phyloP scores from a whole-genome alignment of 352 stramenopile genomes.

The Pythium monospermum region DNA sequence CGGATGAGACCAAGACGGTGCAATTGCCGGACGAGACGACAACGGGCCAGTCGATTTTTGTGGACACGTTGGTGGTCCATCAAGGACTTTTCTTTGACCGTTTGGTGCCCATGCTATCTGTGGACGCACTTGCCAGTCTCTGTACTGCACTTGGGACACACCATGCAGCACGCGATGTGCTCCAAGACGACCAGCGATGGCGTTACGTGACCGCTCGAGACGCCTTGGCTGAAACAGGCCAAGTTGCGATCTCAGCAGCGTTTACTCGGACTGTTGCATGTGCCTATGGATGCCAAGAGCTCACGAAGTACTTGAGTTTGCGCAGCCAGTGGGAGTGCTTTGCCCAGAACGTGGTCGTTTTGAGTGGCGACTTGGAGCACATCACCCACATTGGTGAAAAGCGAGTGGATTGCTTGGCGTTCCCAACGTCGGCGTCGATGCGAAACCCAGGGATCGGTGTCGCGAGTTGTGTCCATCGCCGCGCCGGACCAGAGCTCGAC shows the following conservation, averaged over 20 bases:
- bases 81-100: slow-evolving; percentile 15
- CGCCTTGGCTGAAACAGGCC: not conserved
- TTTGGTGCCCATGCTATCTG: slow-evolving; percentile 3
- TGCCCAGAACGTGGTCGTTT: slow-evolving; percentile 25
- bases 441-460: slow-evolving; percentile 39
- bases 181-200: slow-evolving; percentile 10
- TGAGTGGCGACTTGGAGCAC: slow-evolving; percentile 37
- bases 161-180: not conserved
- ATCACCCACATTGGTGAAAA: slow-evolving; percentile 25
- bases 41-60: not conserved
- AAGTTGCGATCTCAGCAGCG: not conserved
- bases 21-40: not conserved
- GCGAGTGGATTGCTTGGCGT: slow-evolving; percentile 54
- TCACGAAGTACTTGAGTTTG: slow-evolving; percentile 41
- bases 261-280: slow-evolving; percentile 10
- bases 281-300: slow-evolving; percentile 13
- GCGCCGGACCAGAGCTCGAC: slow-evolving; percentile 32
- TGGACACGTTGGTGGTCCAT: not conserved
- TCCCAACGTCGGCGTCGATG: slow-evolving; percentile 41
- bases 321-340: slow-evolving; percentile 38
- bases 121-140: slow-evolving; percentile 2
- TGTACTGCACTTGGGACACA: slow-evolving; percentile 4
- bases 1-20: no score
- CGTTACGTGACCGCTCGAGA: slow-evolving; percentile 8
- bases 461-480: slow-evolving; percentile 39